Percentiles rank a stretch among this genome's conserved stretches.
Evolutionary conservation across 345 rosid species (phyloP).

Genomic region (Acer negundo): DNA sequence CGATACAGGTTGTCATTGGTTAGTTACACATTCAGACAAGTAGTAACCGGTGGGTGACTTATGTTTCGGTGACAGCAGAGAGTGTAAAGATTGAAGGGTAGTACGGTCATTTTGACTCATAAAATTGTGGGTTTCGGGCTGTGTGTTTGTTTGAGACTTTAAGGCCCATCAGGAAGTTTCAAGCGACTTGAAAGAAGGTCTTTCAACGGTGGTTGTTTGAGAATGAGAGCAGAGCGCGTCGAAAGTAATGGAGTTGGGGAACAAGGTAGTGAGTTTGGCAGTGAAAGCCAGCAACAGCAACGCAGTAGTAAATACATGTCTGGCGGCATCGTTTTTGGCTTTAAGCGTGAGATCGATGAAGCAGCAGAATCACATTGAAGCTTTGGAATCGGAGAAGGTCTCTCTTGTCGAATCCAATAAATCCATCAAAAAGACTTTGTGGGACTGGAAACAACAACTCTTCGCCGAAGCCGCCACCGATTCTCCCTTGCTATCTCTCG

Average conservation of each 20-base stretch:
- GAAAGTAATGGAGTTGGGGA: constrained; percentile 35
- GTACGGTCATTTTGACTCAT: too few relatives aligned
- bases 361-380: constrained; percentile 64
- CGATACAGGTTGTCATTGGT: too few relatives aligned
- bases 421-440: constrained; percentile 56
- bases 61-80: too few relatives aligned
- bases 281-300: constrained; percentile 58
- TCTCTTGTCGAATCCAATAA: constrained; percentile 59
- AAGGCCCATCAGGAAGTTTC: background rate
- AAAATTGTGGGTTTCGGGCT: too few relatives aligned
- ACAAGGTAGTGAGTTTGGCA: constrained; percentile 38
- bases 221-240: background rate
- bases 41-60: too few relatives aligned
- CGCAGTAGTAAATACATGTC: constrained; percentile 54
- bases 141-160: background rate
- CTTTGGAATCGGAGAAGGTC: constrained; percentile 56
- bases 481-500: constrained; percentile 60
- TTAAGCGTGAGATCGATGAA: constrained; percentile 58
- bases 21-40: too few relatives aligned
- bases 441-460: constrained; percentile 94
- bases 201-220: background rate
- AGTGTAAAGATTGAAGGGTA: too few relatives aligned
- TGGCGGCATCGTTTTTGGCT: constrained; percentile 52
- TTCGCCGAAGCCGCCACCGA: constrained; percentile 65
- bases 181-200: background rate